Evolutionary conservation across 805 yeast genomes (phyloP).

Genomic region (Schwanniomyces vanrijiae): DNA sequence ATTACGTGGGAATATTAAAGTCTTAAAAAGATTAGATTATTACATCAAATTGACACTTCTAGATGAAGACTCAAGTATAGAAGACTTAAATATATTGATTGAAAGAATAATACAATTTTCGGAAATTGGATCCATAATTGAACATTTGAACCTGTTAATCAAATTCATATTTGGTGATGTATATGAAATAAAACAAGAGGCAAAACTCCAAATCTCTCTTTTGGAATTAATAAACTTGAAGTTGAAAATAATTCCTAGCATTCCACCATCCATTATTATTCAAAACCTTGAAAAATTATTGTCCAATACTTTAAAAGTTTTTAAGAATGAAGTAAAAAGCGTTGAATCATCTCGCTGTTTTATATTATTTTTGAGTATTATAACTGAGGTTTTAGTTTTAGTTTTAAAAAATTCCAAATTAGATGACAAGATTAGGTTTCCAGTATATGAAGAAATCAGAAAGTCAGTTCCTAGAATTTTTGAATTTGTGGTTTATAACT

Average conservation of each 20-base stretch:
- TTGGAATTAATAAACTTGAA: slow-evolving; percentile 2
- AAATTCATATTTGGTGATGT: slow-evolving; percentile 10
- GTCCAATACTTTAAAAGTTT: neutral
- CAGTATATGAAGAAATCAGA: slow-evolving; percentile 6
- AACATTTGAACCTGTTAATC: slow-evolving; percentile 17
- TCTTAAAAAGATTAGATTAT: slow-evolving; percentile 14
- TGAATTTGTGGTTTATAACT: slow-evolving; percentile 2
- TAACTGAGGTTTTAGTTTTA: neutral
- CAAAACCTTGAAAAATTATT: neutral
- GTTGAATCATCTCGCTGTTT: neutral
- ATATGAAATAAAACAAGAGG: neutral
- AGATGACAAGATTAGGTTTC: slow-evolving; percentile 5
- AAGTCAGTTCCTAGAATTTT: slow-evolving; percentile 8
- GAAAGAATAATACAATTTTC: slow-evolving; percentile 11
- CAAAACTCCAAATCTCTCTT: neutral
- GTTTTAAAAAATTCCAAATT: neutral
- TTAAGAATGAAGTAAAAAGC: neutral
- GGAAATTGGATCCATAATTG: slow-evolving; percentile 8
- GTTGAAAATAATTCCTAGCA: slow-evolving; percentile 1
- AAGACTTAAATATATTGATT: slow-evolving; percentile 11
- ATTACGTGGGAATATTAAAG: neutral
- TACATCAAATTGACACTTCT: slow-evolving; percentile 14
- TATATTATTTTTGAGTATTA: neutral
- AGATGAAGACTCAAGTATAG: slow-evolving; percentile 13
- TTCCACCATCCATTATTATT: neutral